A percentile compares a stretch with the other conserved stretches of the same genome.
phyloP scores from a whole-genome alignment of 768 basidiomycete species.

The Hortiboletus campestris region DNA sequence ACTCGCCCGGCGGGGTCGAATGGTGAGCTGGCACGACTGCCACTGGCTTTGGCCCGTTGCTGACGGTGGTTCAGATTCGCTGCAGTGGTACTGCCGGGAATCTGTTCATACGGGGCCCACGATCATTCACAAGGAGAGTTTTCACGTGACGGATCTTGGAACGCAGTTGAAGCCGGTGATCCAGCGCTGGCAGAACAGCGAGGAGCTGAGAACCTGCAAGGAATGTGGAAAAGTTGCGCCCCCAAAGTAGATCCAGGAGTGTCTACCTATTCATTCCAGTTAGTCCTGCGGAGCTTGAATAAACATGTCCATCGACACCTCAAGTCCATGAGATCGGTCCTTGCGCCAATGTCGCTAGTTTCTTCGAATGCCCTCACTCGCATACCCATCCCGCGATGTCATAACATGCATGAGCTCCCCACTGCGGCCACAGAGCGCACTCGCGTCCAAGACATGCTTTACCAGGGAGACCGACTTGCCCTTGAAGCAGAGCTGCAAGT shows the following conservation, averaged over 20 bases:
- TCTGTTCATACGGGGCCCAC: slow-evolving; percentile 58
- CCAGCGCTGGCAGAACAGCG: slow-evolving; percentile 72
- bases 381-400: slow-evolving; percentile 37
- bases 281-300: slow-evolving; percentile 19
- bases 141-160: slow-evolving; percentile 89
- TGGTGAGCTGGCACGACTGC: slow-evolving; percentile 46
- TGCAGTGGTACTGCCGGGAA: slow-evolving; percentile 90
- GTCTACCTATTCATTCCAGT: neutral
- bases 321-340: neutral
- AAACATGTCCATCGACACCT: neutral
- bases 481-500: slow-evolving; percentile 18
- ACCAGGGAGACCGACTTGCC: neutral
- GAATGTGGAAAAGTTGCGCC: slow-evolving; percentile 65
- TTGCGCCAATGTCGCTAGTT: neutral
- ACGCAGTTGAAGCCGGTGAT: slow-evolving; percentile 93
- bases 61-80: slow-evolving; percentile 56
- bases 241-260: slow-evolving; percentile 42
- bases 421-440: slow-evolving; percentile 38
- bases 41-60: neutral
- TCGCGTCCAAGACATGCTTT: slow-evolving; percentile 26
- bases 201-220: slow-evolving; percentile 63
- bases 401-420: slow-evolving; percentile 45
- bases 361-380: neutral
- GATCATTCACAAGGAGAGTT: slow-evolving; percentile 79
- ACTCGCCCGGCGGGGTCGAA: slow-evolving; percentile 70